Percentiles rank a stretch among this genome's conserved stretches.
These are phyloP conservation scores for Sphaceloma murrayae DNA, from an alignment of 2,329 filamentous ascomycete genomes.

Conservation along the genomic window DNA sequence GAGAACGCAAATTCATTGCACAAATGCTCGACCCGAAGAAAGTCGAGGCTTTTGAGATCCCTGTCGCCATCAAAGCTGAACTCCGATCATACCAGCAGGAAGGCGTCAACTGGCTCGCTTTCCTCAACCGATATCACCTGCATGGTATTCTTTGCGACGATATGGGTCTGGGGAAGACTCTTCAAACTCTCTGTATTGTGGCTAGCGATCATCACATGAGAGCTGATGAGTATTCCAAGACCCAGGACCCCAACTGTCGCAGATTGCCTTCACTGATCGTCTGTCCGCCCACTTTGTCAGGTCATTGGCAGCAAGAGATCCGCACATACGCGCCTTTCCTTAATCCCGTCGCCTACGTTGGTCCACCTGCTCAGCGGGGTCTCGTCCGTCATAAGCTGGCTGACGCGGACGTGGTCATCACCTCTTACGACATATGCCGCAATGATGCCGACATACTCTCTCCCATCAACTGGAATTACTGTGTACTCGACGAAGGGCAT, in stretches of 20 bases:
- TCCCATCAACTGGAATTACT: constrained; percentile 90
- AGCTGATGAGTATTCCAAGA: constrained; percentile 80
- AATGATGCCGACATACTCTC: constrained; percentile 84
- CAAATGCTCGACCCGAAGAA: constrained; percentile 96
- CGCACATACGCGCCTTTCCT: constrained; percentile 93
- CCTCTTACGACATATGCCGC: constrained; percentile 94
- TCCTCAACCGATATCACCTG: constrained; percentile 94
- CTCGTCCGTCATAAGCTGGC: constrained; percentile 59
- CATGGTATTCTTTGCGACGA: constrained; percentile 98
- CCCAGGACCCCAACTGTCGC: constrained; percentile 65
- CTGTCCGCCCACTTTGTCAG: constrained; percentile 89
- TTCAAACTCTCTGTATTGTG: constrained; percentile 96
- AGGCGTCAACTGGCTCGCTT: constrained; percentile 96
- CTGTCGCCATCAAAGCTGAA: constrained; percentile 93
- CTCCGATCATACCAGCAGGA: constrained; percentile 96
- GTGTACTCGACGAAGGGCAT: constrained; percentile 93
- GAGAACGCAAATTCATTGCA: constrained; percentile 90
- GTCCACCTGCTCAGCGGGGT: constrained; percentile 70
- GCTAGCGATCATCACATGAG: constrained; percentile 93
- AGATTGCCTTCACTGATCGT: constrained; percentile 85
- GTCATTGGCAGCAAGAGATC: constrained; percentile 98
- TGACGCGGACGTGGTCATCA: constrained; percentile 85
- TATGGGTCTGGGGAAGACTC: constrained; percentile 96
- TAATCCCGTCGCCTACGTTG: constrained; percentile 80
- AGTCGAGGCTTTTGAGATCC: constrained; percentile 85